Percentiles rank a stretch among this genome's conserved stretches.
Conservation (phyloP, 1,139 yeast species). For the Candida frijolesensis region DNA sequence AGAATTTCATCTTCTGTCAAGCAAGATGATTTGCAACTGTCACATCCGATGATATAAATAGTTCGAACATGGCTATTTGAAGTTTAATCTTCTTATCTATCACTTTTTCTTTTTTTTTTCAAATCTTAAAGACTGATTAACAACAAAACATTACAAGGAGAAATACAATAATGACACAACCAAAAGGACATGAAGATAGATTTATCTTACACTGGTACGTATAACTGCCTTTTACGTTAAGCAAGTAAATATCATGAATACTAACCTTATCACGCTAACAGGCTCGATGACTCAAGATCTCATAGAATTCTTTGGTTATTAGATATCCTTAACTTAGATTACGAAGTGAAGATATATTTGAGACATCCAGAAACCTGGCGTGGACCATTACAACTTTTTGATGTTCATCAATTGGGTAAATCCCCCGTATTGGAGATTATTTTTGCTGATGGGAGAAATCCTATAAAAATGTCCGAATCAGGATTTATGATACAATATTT, state of each 20-base stretch:
- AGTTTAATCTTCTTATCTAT: no score
- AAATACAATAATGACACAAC: background rate
- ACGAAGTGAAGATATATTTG: conserved; percentile 51
- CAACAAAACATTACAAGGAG: no score
- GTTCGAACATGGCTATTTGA: no score
- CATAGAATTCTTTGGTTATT: conserved; percentile 57
- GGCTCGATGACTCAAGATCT: conserved; percentile 56
- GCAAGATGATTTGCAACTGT: no score
- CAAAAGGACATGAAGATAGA: conserved; percentile 19
- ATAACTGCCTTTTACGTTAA: background rate
- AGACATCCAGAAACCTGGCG: conserved; percentile 48
- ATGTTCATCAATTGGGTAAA: conserved; percentile 59
- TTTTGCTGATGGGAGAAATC: conserved; percentile 43
- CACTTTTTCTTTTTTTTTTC: no score
- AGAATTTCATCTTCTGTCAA: no score
- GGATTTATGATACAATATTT: conserved; percentile 52
- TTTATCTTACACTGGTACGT: conserved; percentile 38
- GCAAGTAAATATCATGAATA: no score
- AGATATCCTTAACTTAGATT: conserved; percentile 54
- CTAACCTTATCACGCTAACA: conserved; percentile 5
- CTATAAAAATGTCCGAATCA: conserved; percentile 43
- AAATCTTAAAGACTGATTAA: no score
- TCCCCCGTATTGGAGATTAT: conserved; percentile 54
- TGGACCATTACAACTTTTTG: conserved; percentile 46
- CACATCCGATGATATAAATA: no score